These are phyloP conservation scores for Phyllosticta capitalensis DNA, from an alignment of 2,329 filamentous ascomycete genomes.

Conservation along the genomic window DNA sequence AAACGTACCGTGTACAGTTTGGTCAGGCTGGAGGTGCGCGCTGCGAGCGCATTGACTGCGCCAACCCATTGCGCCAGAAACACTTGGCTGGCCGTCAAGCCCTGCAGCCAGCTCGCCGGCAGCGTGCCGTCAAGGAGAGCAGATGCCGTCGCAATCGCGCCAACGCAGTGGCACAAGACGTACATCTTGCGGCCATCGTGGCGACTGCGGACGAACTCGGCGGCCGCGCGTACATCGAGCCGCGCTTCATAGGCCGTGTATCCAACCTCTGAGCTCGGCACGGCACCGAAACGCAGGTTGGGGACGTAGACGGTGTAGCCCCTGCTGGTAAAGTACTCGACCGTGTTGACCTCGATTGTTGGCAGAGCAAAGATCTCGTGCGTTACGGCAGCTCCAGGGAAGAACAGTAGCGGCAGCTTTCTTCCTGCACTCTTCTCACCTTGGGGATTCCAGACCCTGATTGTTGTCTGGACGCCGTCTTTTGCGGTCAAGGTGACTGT, in stretches of 20 bases:
- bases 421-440: background rate
- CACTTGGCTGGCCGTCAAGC: conserved; percentile 51
- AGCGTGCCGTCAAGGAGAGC: conserved; percentile 56
- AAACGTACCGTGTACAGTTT: background rate
- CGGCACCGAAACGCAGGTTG: conserved; percentile 49
- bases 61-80: conserved; percentile 56
- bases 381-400: conserved; percentile 54
- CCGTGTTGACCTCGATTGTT: conserved; percentile 53
- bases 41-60: conserved; percentile 48
- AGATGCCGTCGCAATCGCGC: conserved; percentile 47
- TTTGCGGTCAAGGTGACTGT: conserved; percentile 40
- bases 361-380: conserved; percentile 54
- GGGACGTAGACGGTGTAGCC: conserved; percentile 52
- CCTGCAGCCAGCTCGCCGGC: conserved; percentile 46
- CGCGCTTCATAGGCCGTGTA: conserved; percentile 54
- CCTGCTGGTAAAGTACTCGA: conserved; percentile 52
- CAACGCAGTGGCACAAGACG: conserved; percentile 54
- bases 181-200: conserved; percentile 37
- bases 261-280: conserved; percentile 40
- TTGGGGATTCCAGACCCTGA: conserved; percentile 47
- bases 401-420: conserved; percentile 44
- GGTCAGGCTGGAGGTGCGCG: conserved; percentile 2
- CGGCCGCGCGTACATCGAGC: conserved; percentile 48
- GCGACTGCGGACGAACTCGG: conserved; percentile 42
- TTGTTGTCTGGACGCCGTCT: conserved; percentile 44